Evolutionary conservation across 257 asterid genomes (phyloP).

Genomic region (Nicotiana tabacum): DNA sequence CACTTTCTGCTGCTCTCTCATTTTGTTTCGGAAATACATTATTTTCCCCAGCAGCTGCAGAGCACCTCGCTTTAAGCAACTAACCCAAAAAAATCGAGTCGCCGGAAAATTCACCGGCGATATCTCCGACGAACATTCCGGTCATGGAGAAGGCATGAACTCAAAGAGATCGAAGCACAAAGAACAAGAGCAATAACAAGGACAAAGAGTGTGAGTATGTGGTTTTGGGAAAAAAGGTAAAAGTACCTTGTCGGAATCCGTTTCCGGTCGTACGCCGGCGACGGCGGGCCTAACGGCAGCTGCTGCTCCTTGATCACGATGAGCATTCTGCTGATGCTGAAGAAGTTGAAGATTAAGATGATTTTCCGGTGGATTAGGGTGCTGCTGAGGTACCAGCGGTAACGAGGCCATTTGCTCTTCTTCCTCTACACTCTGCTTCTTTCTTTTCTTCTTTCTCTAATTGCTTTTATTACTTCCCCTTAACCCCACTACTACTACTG

Average conservation of each 20-base stretch:
- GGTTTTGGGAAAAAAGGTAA: not conserved
- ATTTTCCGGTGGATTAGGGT: slow-evolving; percentile 46
- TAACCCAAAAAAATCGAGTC: slow-evolving; percentile 14
- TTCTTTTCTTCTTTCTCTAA: not conserved
- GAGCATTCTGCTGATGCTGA: not conserved
- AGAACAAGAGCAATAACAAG: not conserved
- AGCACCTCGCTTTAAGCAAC: not conserved
- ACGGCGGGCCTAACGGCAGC: slow-evolving; percentile 44
- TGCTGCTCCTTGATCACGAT: slow-evolving; percentile 41
- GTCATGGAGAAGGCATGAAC: slow-evolving; percentile 14
- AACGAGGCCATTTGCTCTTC: slow-evolving; percentile 74
- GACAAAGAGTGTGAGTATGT: not conserved
- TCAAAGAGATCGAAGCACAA: slow-evolving; percentile 29
- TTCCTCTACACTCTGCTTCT: slow-evolving; percentile 10
- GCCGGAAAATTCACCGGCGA: slow-evolving; percentile 24
- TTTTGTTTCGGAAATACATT: not conserved
- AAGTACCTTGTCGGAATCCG: slow-evolving; percentile 64
- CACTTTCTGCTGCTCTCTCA: not conserved
- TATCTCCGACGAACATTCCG: slow-evolving; percentile 14
- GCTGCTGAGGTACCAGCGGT: slow-evolving; percentile 75
- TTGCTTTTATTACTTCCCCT: not conserved
- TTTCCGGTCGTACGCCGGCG: slow-evolving; percentile 37
- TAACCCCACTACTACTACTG: not conserved
- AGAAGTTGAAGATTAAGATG: slow-evolving; percentile 22
- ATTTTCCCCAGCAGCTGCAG: not conserved